Percentiles rank a stretch among this genome's conserved stretches.
Conservation (phyloP, 202 grass and related monocot species). For the Zizania palustris region DNA sequence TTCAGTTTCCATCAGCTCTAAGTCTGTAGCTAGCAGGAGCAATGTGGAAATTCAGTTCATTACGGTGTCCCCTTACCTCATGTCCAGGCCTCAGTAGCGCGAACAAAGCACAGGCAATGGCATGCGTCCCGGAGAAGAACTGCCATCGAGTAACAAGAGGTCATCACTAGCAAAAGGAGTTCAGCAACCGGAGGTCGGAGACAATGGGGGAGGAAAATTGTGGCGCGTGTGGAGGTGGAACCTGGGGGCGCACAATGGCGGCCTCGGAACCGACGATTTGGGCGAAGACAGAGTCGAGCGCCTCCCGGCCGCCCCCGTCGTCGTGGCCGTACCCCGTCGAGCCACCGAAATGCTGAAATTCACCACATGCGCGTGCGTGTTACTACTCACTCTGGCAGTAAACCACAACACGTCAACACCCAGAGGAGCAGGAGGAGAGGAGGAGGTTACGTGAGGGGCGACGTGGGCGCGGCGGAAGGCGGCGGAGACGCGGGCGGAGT, state of each 20-base stretch:
- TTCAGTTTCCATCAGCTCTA: slow-evolving; percentile 9
- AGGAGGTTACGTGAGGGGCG: slow-evolving; percentile 63
- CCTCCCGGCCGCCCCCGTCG: slow-evolving; percentile 79
- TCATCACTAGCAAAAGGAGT: neutral
- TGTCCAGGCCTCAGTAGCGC: slow-evolving; percentile 80
- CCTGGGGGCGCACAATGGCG: slow-evolving; percentile 91
- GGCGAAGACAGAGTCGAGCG: slow-evolving; percentile 72
- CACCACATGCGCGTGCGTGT: neutral
- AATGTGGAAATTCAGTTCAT: neutral
- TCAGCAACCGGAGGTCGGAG: neutral
- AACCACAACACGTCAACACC: too few species aligned
- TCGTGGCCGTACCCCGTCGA: slow-evolving; percentile 94
- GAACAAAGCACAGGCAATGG: slow-evolving; percentile 88
- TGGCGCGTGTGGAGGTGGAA: slow-evolving; percentile 7
- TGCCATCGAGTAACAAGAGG: slow-evolving; percentile 26
- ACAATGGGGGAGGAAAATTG: neutral
- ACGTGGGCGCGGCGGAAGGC: slow-evolving; percentile 71
- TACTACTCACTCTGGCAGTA: neutral
- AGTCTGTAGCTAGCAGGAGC: neutral
- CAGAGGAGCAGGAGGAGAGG: too few species aligned
- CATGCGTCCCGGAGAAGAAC: slow-evolving; percentile 96
- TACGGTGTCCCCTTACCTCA: slow-evolving; percentile 54
- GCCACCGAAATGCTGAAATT: slow-evolving; percentile 83
- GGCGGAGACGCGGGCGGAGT: slow-evolving; percentile 74
- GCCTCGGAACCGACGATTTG: slow-evolving; percentile 81